Evolutionary conservation across 148 eudicot species (phyloP), one percentile per base, ranked within the genome.

Genomic region (Chenopodium quinoa): DNA sequence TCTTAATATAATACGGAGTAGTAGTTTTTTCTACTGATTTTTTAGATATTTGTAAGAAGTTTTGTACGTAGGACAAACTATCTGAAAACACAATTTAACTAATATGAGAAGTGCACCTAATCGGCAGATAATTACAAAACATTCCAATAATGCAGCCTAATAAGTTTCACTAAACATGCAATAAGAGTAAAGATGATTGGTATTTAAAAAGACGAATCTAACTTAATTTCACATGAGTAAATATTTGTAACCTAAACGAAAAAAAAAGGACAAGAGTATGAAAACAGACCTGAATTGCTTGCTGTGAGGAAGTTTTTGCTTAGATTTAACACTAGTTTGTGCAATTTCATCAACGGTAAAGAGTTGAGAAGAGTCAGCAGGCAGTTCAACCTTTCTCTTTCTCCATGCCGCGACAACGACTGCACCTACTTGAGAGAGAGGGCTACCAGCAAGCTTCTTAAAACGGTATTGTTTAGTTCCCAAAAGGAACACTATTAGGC

Each of bases 371-470:
- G 85, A 31, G 80, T 92, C 96, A 34, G 88, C 79, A 0, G 92
- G 96, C 14, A 78, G 40, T 47, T 90, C 88, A 71, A 89, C 14
- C 16, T 68, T 56, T 73, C 93, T 83, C 50, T 92, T 92, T 64
- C 68, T 89, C 91, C 88, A 92, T 0, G 96, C 96, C 0, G 89
- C 92, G 9, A 92, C 89, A 32, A 84, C 81, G 8, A 92, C 96
- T 0, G 90, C 78, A 2, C 89, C 92, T 48, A 92, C 82, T 75
- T 92, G 93, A 3, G 90, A 87, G 13, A 92, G 78, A 0, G 96
- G 96, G 76, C 96, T 92, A 9, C 96, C 96, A n/a, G 76, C 86
- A 9, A 92, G 90, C 69, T 89, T 92, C 93, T 89, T 92, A 76
- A 89, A 92, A 72, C 93, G 91, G 81, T 90, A 91, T 65, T 88